Evolutionary conservation across 768 basidiomycete genomes (phyloP), one percentile per base, ranked within the genome.

Genomic region (Hygrophorus russula): DNA sequence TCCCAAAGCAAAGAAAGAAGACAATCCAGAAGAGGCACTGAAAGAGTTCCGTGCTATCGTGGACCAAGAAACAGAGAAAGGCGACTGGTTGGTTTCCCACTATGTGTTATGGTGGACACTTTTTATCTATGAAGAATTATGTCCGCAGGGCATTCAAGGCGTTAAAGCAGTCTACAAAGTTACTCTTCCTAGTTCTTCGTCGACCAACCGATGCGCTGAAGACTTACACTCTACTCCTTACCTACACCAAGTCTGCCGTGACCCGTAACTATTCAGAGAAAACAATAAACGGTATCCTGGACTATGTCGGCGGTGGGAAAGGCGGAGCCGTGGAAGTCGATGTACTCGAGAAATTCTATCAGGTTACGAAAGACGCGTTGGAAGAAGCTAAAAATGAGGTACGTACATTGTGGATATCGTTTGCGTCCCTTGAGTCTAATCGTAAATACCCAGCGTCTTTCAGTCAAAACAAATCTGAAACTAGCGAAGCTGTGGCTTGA

Each of bases 261-360:
- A 96, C 92, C 2, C 78, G 91, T 27, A 94, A 94, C 59, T 89
- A 94, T 56, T 92, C 94, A 9, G 96, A 99, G 62, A 99, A 98
- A 70, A 85, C 88, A 13, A 99, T 99, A 69, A 99, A 99, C 58
- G 87, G 88, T 44, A 96, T 99, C 50, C 69, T 99, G 51, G 96
- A 99, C 60, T 98, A 98, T 53, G 96, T 98, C 32, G 92, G 92
- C 9, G 92, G 92, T 37, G 78, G 82, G 39, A 84, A 85, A 59
- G 80, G 83, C 14, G 86, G 82, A 2, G 66, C 66, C 2, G 74
- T 86, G 3, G 83, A 85, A 46, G 85, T 96, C 8, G 85, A 86
- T 46, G 76, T 92, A 7, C 69, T 99, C 39, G 92, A 97, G 61
- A 81, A 81, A 50, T 99, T 98, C 68, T 99, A 99, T 62, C 86